Percentiles rank a stretch among this genome's conserved stretches.
Conservation (phyloP, 345 rosid species). For the Gossypium raimondii region DNA sequence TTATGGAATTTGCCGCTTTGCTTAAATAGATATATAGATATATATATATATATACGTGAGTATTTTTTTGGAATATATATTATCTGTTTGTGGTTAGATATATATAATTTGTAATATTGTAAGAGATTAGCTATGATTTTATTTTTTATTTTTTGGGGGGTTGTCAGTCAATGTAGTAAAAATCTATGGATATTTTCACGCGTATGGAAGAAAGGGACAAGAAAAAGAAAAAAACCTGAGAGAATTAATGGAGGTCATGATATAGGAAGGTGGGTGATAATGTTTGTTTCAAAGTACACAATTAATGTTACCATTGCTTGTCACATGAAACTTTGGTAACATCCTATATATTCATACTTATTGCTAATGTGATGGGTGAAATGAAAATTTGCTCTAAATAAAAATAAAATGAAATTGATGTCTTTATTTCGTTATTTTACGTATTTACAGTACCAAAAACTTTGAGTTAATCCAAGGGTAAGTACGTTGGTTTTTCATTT, state of each 20-base stretch:
- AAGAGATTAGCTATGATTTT: background rate
- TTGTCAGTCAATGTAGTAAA: background rate
- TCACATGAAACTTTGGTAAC: constrained; percentile 18
- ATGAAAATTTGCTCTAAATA: too few species aligned
- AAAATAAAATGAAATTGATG: too few species aligned
- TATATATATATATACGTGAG: too few species aligned
- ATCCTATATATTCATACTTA: background rate
- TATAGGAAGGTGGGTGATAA: constrained; percentile 1
- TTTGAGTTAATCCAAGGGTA: too few species aligned
- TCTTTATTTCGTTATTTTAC: too few species aligned
- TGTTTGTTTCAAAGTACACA: background rate
- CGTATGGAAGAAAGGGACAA: background rate
- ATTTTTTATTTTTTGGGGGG: background rate
- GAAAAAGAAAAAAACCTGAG: background rate
- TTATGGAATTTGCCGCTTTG: constrained; percentile 20
- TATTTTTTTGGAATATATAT: constrained; percentile 29
- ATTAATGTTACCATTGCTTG: background rate
- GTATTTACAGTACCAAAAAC: too few species aligned
- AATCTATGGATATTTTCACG: background rate
- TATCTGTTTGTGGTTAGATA: constrained; percentile 20
- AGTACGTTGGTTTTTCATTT: too few species aligned
- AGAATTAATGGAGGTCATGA: constrained; percentile 21
- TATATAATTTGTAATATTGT: background rate
- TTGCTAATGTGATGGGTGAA: too few species aligned
- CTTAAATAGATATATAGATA: background rate